These are phyloP conservation scores for Rubia yunnanensis DNA, from an alignment of 257 asterid genomes.

Conservation along the genomic window DNA sequence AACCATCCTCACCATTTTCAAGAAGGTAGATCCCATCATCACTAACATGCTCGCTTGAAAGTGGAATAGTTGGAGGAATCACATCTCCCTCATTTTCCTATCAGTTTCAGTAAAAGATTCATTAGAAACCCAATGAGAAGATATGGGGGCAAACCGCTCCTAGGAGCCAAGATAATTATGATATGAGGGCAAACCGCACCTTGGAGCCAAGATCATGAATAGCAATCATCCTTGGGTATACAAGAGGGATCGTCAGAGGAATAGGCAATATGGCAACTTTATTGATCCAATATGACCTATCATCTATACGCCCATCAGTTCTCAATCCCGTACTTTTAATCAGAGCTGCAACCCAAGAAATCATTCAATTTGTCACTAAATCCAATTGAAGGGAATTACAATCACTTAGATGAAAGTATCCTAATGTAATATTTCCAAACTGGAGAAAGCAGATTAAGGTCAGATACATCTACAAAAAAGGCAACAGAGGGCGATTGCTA, in stretches of 20 bases:
- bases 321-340: slow-evolving; percentile 81
- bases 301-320: slow-evolving; percentile 81
- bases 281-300: slow-evolving; percentile 86
- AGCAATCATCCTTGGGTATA: slow-evolving; percentile 86
- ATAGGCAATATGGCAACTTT: slow-evolving; percentile 72
- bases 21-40: slow-evolving; percentile 90
- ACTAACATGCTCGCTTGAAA: slow-evolving; percentile 63
- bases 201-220: slow-evolving; percentile 74
- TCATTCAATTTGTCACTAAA: slow-evolving; percentile 6
- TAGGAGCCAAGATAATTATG: slow-evolving; percentile 67
- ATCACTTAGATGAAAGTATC: too few relatives aligned
- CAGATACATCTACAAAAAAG: background rate
- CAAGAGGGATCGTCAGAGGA: slow-evolving; percentile 81
- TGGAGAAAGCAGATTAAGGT: background rate
- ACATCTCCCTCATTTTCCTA: slow-evolving; percentile 65
- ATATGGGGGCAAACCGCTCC: slow-evolving; percentile 30
- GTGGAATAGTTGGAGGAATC: slow-evolving; percentile 72
- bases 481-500: background rate
- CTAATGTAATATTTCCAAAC: background rate
- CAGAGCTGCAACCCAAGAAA: slow-evolving; percentile 46
- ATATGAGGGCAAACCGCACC: slow-evolving; percentile 43
- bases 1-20: slow-evolving; percentile 92
- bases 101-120: slow-evolving; percentile 13
- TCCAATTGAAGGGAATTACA: background rate
- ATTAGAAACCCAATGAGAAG: slow-evolving; percentile 5